Conservation (phyloP, 441 rosid species). For the Capsella rubella region DNA sequence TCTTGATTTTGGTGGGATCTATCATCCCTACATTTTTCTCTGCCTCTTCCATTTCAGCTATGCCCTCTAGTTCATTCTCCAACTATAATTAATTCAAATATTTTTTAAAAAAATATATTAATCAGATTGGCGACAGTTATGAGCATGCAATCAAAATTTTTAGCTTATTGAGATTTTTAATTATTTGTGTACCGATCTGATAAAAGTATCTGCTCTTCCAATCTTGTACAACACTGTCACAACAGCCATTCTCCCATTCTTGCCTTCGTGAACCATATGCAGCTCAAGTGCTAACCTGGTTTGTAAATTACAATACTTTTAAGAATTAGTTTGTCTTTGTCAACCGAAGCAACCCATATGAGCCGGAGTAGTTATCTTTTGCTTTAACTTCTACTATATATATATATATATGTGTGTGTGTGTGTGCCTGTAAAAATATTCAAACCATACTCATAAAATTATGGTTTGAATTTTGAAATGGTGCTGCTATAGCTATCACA, state of each 20-base stretch:
- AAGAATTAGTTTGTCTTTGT: not conserved
- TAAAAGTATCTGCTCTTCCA: conserved; percentile 72
- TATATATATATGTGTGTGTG: too few species aligned
- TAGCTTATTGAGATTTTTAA: not conserved
- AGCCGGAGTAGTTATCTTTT: not conserved
- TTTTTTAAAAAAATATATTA: not conserved
- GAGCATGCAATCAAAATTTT: not conserved
- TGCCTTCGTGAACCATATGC: conserved; percentile 77
- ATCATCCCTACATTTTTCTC: conserved; percentile 53
- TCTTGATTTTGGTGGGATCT: conserved; percentile 59
- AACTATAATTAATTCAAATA: conserved; percentile 46
- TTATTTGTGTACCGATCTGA: conserved; percentile 50
- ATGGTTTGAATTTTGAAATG: too few species aligned
- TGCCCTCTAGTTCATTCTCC: conserved; percentile 42
- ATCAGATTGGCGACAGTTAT: too few species aligned
- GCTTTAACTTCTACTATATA: not conserved
- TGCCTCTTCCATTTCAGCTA: conserved; percentile 2
- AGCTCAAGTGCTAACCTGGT: conserved; percentile 64
- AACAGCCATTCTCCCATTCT: conserved; percentile 62
- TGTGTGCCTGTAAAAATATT: not conserved
- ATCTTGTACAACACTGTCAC: conserved; percentile 66
- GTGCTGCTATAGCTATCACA: not conserved
- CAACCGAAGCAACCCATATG: not conserved
- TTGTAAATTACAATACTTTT: not conserved
- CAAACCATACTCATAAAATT: too few species aligned